Evolutionary conservation across 2,329 filamentous ascomycete genomes (phyloP).

Genomic region (Cordyceps cateniannulata): DNA sequence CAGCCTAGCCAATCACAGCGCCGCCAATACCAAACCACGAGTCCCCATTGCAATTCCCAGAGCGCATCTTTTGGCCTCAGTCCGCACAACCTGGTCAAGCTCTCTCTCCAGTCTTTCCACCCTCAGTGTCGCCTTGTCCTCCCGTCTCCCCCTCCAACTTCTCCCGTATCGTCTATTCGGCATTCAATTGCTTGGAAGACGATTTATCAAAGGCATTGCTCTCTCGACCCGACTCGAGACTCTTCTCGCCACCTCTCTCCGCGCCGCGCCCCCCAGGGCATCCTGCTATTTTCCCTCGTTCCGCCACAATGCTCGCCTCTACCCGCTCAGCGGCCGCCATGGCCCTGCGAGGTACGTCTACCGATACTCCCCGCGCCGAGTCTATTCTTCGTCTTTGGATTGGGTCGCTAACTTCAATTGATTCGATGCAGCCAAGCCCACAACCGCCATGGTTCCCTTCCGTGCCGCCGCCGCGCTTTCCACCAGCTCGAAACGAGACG

Average conservation of each 20-base stretch:
- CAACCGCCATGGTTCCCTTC: conserved; percentile 55
- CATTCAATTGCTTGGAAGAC: conserved; percentile 6
- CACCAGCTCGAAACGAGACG: conserved; percentile 59
- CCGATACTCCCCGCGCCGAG: not conserved
- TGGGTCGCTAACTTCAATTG: conserved; percentile 1
- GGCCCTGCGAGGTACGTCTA: conserved; percentile 43
- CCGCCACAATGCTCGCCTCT: conserved; percentile 39
- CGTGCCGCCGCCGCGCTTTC: conserved; percentile 58
- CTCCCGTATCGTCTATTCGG: not conserved
- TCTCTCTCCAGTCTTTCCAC: conserved; percentile 1
- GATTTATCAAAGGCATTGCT: not conserved
- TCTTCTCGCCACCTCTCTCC: not conserved
- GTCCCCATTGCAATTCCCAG: conserved; percentile 10
- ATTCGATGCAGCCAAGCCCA: conserved; percentile 53
- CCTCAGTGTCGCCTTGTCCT: not conserved
- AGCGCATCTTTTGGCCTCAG: conserved; percentile 10
- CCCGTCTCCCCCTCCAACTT: not conserved
- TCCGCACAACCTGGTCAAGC: conserved; percentile 3
- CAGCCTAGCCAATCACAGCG: conserved; percentile 12
- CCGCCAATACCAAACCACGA: conserved; percentile 9
- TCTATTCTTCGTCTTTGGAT: not conserved
- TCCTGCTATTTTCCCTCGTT: conserved; percentile 3
- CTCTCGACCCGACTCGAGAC: not conserved
- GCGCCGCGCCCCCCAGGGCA: not conserved
- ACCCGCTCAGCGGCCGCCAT: conserved; percentile 46